These are phyloP conservation scores for Spinellus fusiger DNA, from an alignment of 192 early-diverging fungal species.

Conservation along the genomic window DNA sequence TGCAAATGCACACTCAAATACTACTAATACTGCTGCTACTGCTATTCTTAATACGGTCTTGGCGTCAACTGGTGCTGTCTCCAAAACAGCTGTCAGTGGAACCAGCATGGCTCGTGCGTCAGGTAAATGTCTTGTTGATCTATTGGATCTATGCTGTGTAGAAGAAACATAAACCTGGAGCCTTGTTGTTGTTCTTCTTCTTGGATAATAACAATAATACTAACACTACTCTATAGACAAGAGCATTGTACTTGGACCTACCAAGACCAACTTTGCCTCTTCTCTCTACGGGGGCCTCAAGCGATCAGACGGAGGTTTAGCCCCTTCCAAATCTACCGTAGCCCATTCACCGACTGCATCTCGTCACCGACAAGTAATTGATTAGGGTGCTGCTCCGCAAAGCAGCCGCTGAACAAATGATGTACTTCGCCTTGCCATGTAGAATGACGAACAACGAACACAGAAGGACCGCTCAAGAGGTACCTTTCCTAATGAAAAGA, in stretches of 20 bases:
- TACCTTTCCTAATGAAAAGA: background rate
- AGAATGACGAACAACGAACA: background rate
- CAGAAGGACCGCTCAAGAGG: background rate
- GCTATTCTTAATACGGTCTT: slow-evolving; percentile 8
- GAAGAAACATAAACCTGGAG: background rate
- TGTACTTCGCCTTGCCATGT: background rate
- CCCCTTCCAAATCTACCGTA: background rate
- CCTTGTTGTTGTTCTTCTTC: background rate
- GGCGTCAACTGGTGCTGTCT: slow-evolving; percentile 5
- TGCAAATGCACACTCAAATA: background rate
- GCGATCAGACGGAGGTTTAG: slow-evolving; percentile 26
- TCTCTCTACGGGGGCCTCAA: slow-evolving; percentile 46
- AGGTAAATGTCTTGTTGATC: slow-evolving; percentile 16
- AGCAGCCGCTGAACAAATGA: background rate
- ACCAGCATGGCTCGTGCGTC: slow-evolving; percentile 8
- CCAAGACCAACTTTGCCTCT: slow-evolving; percentile 52
- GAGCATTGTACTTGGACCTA: slow-evolving; percentile 49
- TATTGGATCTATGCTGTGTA: background rate
- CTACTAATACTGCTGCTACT: background rate
- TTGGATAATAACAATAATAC: background rate
- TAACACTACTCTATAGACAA: slow-evolving; percentile 13
- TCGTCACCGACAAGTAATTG: slow-evolving; percentile 11
- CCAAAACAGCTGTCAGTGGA: slow-evolving; percentile 15
- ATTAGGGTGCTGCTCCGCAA: background rate
- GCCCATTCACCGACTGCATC: slow-evolving; percentile 1